A percentile compares a stretch with the other conserved stretches of the same genome.
Evolutionary conservation across 2,329 filamentous ascomycete genomes (phyloP).

Genomic region (Fusarium buharicum): DNA sequence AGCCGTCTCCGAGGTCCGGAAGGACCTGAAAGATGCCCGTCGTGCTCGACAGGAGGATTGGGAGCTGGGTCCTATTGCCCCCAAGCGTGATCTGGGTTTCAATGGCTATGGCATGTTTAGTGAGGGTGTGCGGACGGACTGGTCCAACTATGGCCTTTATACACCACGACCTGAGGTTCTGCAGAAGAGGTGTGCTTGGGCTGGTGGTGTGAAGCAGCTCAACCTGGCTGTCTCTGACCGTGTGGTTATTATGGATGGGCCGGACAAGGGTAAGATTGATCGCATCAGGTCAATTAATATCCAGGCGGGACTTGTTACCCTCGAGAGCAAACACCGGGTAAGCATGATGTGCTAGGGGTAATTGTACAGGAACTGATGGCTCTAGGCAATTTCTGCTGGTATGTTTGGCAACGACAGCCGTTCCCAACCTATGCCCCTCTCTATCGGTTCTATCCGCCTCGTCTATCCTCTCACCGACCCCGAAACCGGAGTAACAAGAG

Average conservation of each 20-base stretch:
- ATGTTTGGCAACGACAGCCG: conserved; percentile 48
- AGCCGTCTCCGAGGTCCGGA: conserved; percentile 49
- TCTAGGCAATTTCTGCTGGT: conserved; percentile 46
- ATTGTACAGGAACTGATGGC: neutral
- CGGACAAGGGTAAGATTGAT: conserved; percentile 86
- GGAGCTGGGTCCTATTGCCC: conserved; percentile 80
- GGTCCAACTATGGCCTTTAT: conserved; percentile 48
- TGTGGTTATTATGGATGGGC: conserved; percentile 82
- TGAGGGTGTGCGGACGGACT: conserved; percentile 52
- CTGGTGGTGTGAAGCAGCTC: conserved; percentile 65
- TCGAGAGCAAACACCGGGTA: conserved; percentile 74
- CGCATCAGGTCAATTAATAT: conserved; percentile 68
- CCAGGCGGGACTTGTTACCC: conserved; percentile 65
- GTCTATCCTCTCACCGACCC: conserved; percentile 79
- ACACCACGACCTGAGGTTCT: conserved; percentile 49
- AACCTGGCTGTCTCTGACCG: conserved; percentile 77
- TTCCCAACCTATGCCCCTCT: conserved; percentile 60
- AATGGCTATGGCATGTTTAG: conserved; percentile 68
- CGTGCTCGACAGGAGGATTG: conserved; percentile 77
- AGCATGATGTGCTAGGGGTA: conserved; percentile 39
- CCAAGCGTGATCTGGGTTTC: conserved; percentile 76
- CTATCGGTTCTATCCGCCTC: conserved; percentile 79
- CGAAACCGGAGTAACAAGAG: conserved; percentile 70
- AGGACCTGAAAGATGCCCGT: conserved; percentile 55
- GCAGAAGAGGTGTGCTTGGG: conserved; percentile 62